Evolutionary conservation across 2,329 filamentous ascomycete species (phyloP), one percentile per base, ranked within the genome.

Genomic region (Aschersonia sp.): DNA sequence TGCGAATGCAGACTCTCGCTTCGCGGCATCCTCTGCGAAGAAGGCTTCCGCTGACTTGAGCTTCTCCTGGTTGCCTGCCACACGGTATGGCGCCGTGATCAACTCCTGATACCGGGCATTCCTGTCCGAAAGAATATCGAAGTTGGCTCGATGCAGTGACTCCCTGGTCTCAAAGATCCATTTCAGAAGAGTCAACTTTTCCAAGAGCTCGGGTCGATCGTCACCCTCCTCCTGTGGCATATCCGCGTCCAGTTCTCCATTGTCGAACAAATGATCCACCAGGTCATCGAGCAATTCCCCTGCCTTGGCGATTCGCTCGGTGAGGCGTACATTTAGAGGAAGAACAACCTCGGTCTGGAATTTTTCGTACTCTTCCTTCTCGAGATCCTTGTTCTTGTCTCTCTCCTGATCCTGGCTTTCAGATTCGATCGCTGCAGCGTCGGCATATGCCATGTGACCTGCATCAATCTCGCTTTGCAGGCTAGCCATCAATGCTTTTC

Each of bases 81-180:
- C 71, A 41, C 73, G 73, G 61, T 95, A 96, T 0, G 90, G 89
- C 5, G 81, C 78, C 6, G 94, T 68, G 6, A 96, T 84, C 56
- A 96, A 83, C 47, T 85, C 80, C 54, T 85, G 81, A 63, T 95
- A 97, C 35, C 87, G 82, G 50, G 88, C 78, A 58, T 95, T 92
- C 46, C 89, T 84, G 60, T 89, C 86, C 22, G 81, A 82, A 35
- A 95, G 76, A 9, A 97, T 69, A 56, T 94, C 85, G 59, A 87
- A 95, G 47, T 90, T 77, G 56, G 87, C 85, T 42, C 86, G 81
- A 66, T 97, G 83, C 7, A 97, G 72, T 44, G 78, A 75, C 65
- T 98, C 92, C n/a, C 89, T 81, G 1, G 85, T 84, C 62, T 98
- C 92, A 56, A 96, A 97, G 7, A 97, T 80, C 89, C 92, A 97